phyloP scores from a whole-genome alignment of 306 rosid species.

The Hippophae tibetana region DNA sequence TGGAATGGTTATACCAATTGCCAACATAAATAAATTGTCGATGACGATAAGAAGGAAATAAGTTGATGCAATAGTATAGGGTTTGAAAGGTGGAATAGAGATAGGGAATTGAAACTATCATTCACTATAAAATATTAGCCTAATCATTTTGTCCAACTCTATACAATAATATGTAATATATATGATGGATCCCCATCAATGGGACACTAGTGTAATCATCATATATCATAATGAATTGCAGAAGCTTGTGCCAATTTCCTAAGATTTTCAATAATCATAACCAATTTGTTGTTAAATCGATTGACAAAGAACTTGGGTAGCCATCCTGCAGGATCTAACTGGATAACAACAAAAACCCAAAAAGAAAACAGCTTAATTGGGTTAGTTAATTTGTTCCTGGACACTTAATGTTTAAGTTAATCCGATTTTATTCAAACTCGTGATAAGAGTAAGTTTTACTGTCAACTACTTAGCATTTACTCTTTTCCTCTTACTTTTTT shows the following conservation, averaged over 20 bases:
- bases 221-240: slow-evolving; percentile 34
- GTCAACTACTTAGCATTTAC: too few species aligned
- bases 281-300: slow-evolving; percentile 66
- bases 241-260: slow-evolving; percentile 54
- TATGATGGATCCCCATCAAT: too few species aligned
- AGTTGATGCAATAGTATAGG: too few species aligned
- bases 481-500: too few species aligned
- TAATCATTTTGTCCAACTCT: slow-evolving; percentile 4
- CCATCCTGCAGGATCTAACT: slow-evolving; percentile 94
- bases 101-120: too few species aligned
- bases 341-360: slow-evolving; percentile 7
- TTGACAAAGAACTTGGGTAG: slow-evolving; percentile 82
- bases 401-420: too few species aligned
- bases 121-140: not conserved
- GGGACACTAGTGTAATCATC: not conserved
- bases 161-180: not conserved
- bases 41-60: too few species aligned
- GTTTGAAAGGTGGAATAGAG: too few species aligned
- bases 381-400: not conserved
- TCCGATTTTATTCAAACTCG: too few species aligned
- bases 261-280: slow-evolving; percentile 79
- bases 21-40: too few species aligned
- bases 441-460: too few species aligned
- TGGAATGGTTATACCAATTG: too few species aligned
- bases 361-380: not conserved